These are phyloP conservation scores for Exophiala sideris DNA, from an alignment of 2,329 filamentous ascomycete genomes.

Conservation along the genomic window DNA sequence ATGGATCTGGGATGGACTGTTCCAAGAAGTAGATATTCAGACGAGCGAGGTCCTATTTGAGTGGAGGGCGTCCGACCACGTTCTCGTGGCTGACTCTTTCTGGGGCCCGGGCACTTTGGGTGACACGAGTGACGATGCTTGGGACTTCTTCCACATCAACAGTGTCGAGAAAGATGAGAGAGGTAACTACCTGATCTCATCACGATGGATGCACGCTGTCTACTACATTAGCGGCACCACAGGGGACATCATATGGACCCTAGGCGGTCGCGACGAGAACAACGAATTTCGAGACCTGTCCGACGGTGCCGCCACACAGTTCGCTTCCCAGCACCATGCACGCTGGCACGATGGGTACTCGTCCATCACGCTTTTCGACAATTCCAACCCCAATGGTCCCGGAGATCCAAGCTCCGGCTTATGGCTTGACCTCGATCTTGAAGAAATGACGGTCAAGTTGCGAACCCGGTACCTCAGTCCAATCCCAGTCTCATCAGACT, in stretches of 20 bases:
- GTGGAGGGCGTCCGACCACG: conserved; percentile 47
- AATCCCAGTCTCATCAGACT: conserved; percentile 34
- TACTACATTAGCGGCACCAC: conserved; percentile 40
- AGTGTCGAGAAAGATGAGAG: conserved; percentile 49
- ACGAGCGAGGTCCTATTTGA: conserved; percentile 43
- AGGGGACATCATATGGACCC: conserved; percentile 50
- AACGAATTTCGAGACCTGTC: conserved; percentile 43
- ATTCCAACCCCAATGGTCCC: conserved; percentile 26
- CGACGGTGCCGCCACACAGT: conserved; percentile 44
- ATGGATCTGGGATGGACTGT: conserved; percentile 41
- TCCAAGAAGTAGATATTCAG: conserved; percentile 47
- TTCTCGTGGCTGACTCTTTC: conserved; percentile 23
- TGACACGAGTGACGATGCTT: conserved; percentile 30
- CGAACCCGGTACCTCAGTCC: conserved; percentile 40
- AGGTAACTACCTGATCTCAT: conserved; percentile 45
- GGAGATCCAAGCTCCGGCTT: conserved; percentile 42
- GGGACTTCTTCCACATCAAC: conserved; percentile 57
- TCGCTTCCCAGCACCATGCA: conserved; percentile 53
- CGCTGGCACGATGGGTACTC: conserved; percentile 36
- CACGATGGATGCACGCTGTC: conserved; percentile 40
- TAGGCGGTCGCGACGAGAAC: conserved; percentile 43
- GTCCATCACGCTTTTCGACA: conserved; percentile 38
- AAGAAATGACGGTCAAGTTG: conserved; percentile 43
- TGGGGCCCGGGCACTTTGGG: not conserved
- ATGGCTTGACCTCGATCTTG: conserved; percentile 38